A percentile compares a stretch with the other conserved stretches of the same genome.
These are phyloP conservation scores for Sanghuangporus weigelae DNA, from an alignment of 1,284 basidiomycete species.

Conservation along the genomic window DNA sequence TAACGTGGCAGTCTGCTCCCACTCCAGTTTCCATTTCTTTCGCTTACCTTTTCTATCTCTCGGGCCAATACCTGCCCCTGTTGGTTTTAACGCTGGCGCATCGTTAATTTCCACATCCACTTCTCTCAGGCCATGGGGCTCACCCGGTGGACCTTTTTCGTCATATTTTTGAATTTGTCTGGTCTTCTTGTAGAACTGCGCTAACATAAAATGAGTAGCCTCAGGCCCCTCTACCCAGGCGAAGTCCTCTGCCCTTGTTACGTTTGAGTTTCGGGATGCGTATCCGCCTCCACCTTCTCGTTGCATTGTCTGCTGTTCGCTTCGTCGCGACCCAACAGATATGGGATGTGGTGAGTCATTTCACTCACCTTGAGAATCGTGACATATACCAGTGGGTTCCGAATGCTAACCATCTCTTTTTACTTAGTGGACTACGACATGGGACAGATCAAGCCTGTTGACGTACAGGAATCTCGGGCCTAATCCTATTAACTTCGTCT, in stretches of 20 bases:
- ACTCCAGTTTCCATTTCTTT: background rate
- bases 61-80: background rate
- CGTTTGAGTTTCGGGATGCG: background rate
- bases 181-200: background rate
- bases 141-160: background rate
- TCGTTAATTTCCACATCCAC: background rate
- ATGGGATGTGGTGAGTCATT: conserved; percentile 28
- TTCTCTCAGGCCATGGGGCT: conserved; percentile 7
- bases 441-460: conserved; percentile 48
- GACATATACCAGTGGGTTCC: background rate
- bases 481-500: conserved; percentile 47
- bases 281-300: background rate
- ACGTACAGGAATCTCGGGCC: conserved; percentile 38
- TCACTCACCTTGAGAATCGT: background rate
- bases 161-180: background rate
- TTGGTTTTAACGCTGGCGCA: background rate
- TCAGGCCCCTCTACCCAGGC: background rate
- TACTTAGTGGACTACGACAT: conserved; percentile 58
- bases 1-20: background rate
- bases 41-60: background rate
- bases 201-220: conserved; percentile 4
- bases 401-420: background rate
- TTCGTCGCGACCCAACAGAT: conserved; percentile 28
- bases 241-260: background rate
- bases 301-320: background rate